Evolutionary conservation across 768 basidiomycete species (phyloP), one percentile per base, ranked within the genome.

Genomic region (Asterophora parasitica): DNA sequence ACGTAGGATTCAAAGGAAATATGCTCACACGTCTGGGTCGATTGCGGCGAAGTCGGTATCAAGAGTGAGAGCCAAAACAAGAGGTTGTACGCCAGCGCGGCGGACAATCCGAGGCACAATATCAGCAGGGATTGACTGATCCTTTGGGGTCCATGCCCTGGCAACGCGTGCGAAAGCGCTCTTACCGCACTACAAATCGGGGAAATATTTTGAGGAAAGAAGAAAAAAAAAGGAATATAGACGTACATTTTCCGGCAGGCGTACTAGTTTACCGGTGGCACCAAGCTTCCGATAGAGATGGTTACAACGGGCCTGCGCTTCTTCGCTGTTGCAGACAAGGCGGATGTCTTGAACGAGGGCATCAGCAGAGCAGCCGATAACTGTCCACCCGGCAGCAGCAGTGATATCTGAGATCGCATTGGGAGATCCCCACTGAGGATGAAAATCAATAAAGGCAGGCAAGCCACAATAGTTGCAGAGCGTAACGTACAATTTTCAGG

Each of bases 201-300:
- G 37, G 3, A 23, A 23, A 23, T 3, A 23, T 23, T 23, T 23
- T 40, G 7, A 26, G 36, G 10, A 9, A 44, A 7, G 10, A 36
- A 11, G 16, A 7, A 30, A 8, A 7, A 35, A 7, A 13, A 16
- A 44, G n/a, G 1, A 15, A 38, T 7, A 19, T 19, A 12, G 5
- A 66, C 72, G 40, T 48, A 79, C 79, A 41, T 61, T 66, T 49
- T 79, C 70, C 3, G 78, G 78, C 4, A 81, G 52, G n/a, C 77
- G 67, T 23, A 79, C 76, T 15, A 81, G 57, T 48, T 75, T 79
- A 40, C 70, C 71, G 8, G 64, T 71, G 0, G 75, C 66, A 9
- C 70, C 69, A 23, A 55, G 59, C 34, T 63, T 59, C 32, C 53
- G 46, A 44, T 64, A 71, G 11, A 77, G 55, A 48, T 73, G 73